These are phyloP conservation scores for Suillus plorans DNA, from an alignment of 768 basidiomycete genomes.

Conservation along the genomic window DNA sequence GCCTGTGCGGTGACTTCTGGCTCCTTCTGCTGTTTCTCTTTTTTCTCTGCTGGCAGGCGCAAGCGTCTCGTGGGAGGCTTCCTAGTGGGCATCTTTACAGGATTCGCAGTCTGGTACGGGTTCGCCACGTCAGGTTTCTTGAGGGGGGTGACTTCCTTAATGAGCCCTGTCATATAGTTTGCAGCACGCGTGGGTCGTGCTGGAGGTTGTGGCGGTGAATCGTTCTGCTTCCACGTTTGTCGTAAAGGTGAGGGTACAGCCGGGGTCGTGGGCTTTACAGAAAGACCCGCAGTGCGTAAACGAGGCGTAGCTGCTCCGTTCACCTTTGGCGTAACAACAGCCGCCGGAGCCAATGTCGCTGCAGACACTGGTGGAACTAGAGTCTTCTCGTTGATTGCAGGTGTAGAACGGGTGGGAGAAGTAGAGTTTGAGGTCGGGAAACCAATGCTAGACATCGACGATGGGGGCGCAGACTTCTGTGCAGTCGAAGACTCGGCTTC, in stretches of 20 bases:
- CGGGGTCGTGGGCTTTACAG: constrained; percentile 57
- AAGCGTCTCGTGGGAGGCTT: constrained; percentile 40
- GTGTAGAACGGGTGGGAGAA: constrained; percentile 33
- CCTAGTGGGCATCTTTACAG: constrained; percentile 51
- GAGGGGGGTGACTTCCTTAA: constrained; percentile 67
- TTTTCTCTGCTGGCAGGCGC: constrained; percentile 32
- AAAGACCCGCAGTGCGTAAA: constrained; percentile 40
- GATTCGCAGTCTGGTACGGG: constrained; percentile 75
- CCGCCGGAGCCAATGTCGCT: constrained; percentile 23
- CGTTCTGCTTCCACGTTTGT: constrained; percentile 62
- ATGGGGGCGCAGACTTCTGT: constrained; percentile 30
- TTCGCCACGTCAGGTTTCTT: constrained; percentile 70
- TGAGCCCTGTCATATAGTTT: constrained; percentile 64
- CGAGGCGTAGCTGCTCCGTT: constrained; percentile 29
- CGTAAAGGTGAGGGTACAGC: constrained; percentile 72
- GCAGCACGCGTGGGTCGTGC: constrained; percentile 61
- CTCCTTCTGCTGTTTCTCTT: constrained; percentile 29
- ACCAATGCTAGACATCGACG: constrained; percentile 20
- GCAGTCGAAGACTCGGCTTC: constrained; percentile 37
- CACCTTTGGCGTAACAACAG: constrained; percentile 25
- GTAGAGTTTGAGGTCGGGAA: constrained; percentile 27
- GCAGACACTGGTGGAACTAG: constrained; percentile 10
- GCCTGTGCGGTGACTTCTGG: constrained; percentile 52
- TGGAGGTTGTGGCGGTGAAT: constrained; percentile 35
- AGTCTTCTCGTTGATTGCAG: constrained; percentile 26